These are phyloP conservation scores for Pseudocohnilembus persalinus DNA, from an alignment of 169 alveolate species.

Conservation along the genomic window DNA sequence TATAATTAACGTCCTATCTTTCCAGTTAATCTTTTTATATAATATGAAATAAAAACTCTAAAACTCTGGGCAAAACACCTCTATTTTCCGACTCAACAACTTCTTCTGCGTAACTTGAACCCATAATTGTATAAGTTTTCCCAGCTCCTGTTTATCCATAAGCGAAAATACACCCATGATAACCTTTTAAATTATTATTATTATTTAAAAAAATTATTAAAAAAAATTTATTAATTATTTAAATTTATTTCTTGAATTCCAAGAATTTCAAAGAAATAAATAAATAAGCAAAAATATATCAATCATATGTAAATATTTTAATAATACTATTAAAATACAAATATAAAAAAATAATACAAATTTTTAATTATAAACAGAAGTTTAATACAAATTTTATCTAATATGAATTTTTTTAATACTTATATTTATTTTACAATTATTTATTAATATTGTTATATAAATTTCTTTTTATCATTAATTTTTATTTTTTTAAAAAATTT, in stretches of 20 bases:
- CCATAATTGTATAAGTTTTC: conserved; percentile 71
- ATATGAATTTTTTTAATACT: neutral
- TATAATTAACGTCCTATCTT: conserved; percentile 41
- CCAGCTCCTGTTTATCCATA: conserved; percentile 77
- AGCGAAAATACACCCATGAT: conserved; percentile 64
- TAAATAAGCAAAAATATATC: too few relatives aligned
- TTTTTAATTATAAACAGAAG: neutral
- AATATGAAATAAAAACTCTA: conserved; percentile 53
- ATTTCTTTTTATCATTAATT: neutral
- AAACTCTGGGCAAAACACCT: conserved; percentile 60
- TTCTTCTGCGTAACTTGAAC: conserved; percentile 40
- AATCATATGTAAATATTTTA: too few relatives aligned
- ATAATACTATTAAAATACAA: too few relatives aligned
- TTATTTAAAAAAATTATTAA: neutral
- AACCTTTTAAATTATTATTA: conserved; percentile 44
- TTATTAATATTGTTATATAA: neutral
- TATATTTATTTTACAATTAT: neutral
- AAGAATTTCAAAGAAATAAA: neutral
- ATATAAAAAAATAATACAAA: neutral
- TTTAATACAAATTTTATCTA: neutral
- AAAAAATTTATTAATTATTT: neutral
- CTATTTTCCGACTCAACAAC: conserved; percentile 17
- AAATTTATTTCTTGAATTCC: neutral
- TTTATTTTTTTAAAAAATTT: too few relatives aligned
- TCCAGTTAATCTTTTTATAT: conserved; percentile 26